Evolutionary conservation across 2,329 filamentous ascomycete genomes (phyloP), one percentile per base, ranked within the genome.

Genomic region (Xylaria multiplex): DNA sequence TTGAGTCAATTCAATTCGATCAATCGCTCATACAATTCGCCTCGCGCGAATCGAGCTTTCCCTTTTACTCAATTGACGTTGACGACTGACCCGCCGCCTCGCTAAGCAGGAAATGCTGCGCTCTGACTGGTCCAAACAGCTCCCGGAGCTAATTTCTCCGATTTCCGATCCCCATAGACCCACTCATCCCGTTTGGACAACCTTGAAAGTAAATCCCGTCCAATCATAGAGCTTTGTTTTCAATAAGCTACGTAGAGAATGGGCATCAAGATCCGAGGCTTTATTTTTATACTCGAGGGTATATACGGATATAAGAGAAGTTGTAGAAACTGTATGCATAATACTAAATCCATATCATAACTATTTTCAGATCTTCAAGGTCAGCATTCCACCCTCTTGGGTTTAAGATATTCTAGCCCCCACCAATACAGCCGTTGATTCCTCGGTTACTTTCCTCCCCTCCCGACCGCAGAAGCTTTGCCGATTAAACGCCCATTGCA

Each of bases 21-120:
- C 53, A 59, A 56, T 61, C 52, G 42, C 50, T 54, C 55, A 49
- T 62, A 32, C 42, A 65, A 65, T 64, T 70, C 62, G 67, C 67
- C 67, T 69, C 65, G 19, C 62, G 65, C 62, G 49, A 62, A 50
- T 52, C 61, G 30, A 65, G 58, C 58, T 56, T 60, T 50, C 56
- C 61, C 65, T 67, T 66, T 46, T 49, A 30, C 59, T 64, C 56
- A 63, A 68, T 69, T 68, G 67, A 69, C 66, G 63, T 69, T 71
- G 62, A 65, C 67, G 65, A 67, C 58, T 66, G 66, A 50, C 52
- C 67, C 58, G 64, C 59, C 59, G 64, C 59, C 52, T 68, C 62
- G 53, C 63, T 66, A 67, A 70, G 63, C 69, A 69, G 60, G 46
- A 71, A 71, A 70, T 67, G 35, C 59, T 58, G 53, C 27, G n/a